A percentile compares a stretch with the other conserved stretches of the same genome.
These are phyloP conservation scores for Thraustotheca clavata DNA, from an alignment of 352 stramenopile genomes.

Conservation along the genomic window DNA sequence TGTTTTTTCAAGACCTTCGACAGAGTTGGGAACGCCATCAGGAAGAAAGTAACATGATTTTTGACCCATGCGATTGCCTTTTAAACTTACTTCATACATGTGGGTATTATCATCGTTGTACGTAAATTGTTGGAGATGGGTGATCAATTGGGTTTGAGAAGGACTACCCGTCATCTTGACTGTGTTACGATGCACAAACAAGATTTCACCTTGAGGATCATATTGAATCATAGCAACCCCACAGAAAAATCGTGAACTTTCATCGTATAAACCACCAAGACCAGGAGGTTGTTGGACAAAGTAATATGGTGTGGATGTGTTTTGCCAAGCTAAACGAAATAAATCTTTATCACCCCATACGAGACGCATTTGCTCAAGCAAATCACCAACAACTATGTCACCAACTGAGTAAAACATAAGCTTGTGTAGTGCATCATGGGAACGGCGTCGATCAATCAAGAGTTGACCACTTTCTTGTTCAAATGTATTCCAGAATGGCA, in stretches of 20 bases:
- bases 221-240: conserved; percentile 66
- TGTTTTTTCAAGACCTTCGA: not conserved
- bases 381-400: conserved; percentile 23
- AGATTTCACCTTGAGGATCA: conserved; percentile 33
- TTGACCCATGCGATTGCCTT: not conserved
- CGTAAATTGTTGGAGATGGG: conserved; percentile 48
- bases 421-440: conserved; percentile 40
- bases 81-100: conserved; percentile 35
- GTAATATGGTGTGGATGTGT: conserved; percentile 45
- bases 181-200: conserved; percentile 61
- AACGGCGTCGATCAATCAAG: conserved; percentile 41
- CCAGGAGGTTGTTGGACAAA: conserved; percentile 47
- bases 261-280: conserved; percentile 35
- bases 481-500: conserved; percentile 56
- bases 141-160: conserved; percentile 50
- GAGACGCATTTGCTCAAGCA: conserved; percentile 41
- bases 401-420: conserved; percentile 57
- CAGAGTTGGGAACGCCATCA: not conserved
- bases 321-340: conserved; percentile 72
- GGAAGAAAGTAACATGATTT: not conserved
- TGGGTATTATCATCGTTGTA: conserved; percentile 27
- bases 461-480: conserved; percentile 75
- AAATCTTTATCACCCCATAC: conserved; percentile 75
- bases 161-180: conserved; percentile 44
- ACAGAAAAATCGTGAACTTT: conserved; percentile 51